Evolutionary conservation across 495 filamentous ascomycete species (phyloP).

Genomic region (Parathielavia appendiculata): DNA sequence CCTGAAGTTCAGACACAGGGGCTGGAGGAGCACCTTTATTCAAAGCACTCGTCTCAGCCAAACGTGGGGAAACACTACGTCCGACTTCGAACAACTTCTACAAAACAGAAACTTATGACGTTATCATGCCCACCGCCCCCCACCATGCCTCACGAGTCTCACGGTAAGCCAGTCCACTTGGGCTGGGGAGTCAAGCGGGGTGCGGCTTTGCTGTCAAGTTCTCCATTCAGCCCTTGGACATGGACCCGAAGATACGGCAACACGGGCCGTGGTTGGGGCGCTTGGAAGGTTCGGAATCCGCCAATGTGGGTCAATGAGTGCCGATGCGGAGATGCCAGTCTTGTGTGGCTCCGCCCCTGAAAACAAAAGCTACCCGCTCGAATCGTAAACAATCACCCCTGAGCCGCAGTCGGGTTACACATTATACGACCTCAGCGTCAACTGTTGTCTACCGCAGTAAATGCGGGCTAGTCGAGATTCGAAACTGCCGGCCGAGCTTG

Average conservation of each 20-base stretch:
- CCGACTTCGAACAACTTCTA: slow-evolving; percentile 9
- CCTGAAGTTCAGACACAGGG: background rate
- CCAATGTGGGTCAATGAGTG: background rate
- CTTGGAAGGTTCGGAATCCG: background rate
- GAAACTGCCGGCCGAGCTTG: no score
- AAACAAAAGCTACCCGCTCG: no score
- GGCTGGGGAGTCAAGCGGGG: background rate
- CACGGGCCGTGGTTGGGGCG: slow-evolving; percentile 8
- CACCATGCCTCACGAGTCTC: background rate
- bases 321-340: no score
- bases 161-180: background rate
- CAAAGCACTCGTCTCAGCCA: background rate
- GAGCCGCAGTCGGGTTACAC: background rate
- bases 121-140: slow-evolving; percentile 3
- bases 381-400: slow-evolving; percentile 10
- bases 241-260: background rate
- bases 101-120: slow-evolving; percentile 10
- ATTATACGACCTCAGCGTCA: no score
- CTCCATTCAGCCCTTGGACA: background rate
- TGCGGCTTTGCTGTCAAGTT: background rate
- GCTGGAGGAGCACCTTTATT: background rate
- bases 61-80: background rate
- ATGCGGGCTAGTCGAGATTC: no score
- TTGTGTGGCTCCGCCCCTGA: background rate
- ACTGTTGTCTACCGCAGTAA: no score